A percentile compares a stretch with the other conserved stretches of the same genome.
These are phyloP conservation scores for Teunomyces lycoperdinae DNA, from an alignment of 805 yeast species.

Conservation along the genomic window DNA sequence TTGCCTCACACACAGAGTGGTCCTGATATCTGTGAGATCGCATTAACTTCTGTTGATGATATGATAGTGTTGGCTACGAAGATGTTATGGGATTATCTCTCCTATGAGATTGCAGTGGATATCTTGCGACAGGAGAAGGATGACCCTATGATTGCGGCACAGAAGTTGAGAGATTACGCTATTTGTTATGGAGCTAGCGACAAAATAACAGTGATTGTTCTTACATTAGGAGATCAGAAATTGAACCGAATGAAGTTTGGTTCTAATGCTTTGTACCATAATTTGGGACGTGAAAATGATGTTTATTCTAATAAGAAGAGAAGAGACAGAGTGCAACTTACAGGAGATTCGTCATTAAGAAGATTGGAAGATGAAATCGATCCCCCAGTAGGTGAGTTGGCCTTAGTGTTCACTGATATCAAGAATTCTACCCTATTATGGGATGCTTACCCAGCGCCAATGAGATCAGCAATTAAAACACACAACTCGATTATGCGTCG, in stretches of 20 bases:
- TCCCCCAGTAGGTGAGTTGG: conserved; percentile 92
- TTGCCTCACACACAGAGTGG: conserved; percentile 88
- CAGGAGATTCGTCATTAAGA: conserved; percentile 75
- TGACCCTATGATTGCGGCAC: conserved; percentile 90
- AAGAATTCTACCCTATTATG: conserved; percentile 89
- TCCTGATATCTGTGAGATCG: conserved; percentile 68
- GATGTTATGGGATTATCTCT: conserved; percentile 80
- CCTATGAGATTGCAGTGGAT: conserved; percentile 86
- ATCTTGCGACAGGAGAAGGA: conserved; percentile 76
- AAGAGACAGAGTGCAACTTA: conserved; percentile 46
- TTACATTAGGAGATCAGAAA: conserved; percentile 60
- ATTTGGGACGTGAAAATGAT: conserved; percentile 38
- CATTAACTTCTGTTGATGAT: conserved; percentile 69
- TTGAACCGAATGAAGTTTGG: conserved; percentile 25
- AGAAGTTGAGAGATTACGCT: conserved; percentile 89
- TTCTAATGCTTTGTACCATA: conserved; percentile 29
- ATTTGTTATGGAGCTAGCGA: conserved; percentile 85
- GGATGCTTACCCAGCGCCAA: conserved; percentile 90
- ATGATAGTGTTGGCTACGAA: conserved; percentile 80
- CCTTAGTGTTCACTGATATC: conserved; percentile 96
- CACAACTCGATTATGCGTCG: conserved; percentile 95
- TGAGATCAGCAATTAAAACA: conserved; percentile 94
- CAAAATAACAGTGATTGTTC: conserved; percentile 75
- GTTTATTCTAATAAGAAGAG: conserved; percentile 34
- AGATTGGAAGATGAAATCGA: conserved; percentile 85